A percentile compares a stretch with the other conserved stretches of the same genome.
phyloP scores from a whole-genome alignment of 768 basidiomycete genomes.

The Boletus rubescentipes region DNA sequence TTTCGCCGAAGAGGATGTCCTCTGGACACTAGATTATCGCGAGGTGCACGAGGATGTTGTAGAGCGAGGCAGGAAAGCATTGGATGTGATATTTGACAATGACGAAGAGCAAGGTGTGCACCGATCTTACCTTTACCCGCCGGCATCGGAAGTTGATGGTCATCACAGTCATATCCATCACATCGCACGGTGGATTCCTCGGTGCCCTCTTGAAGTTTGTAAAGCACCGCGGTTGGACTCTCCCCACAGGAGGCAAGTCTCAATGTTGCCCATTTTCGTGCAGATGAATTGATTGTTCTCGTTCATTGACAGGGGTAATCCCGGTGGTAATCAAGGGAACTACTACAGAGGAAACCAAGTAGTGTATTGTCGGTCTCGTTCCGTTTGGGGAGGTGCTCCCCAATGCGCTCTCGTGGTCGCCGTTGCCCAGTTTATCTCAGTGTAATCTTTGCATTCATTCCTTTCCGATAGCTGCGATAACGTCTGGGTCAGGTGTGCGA shows the following conservation, averaged over 20 bases:
- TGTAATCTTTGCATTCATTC: not conserved
- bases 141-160: not conserved
- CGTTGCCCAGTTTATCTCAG: not conserved
- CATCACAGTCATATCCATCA: conserved; percentile 54
- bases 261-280: not conserved
- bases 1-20: conserved; percentile 56
- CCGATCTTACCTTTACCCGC: not conserved
- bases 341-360: not conserved
- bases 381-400: not conserved
- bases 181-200: conserved; percentile 60
- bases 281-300: not conserved
- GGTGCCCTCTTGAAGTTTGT: conserved; percentile 48
- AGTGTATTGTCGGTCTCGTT: not conserved
- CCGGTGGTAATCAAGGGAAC: conserved; percentile 8
- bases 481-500: not conserved
- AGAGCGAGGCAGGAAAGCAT: conserved; percentile 43
- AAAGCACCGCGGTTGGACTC: conserved; percentile 38
- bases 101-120: conserved; percentile 41
- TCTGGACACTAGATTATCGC: conserved; percentile 39
- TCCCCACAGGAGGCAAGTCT: conserved; percentile 60
- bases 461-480: not conserved
- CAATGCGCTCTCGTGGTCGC: not conserved
- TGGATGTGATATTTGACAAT: conserved; percentile 45
- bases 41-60: conserved; percentile 22
- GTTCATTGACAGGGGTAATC: conserved; percentile 7